Conservation (phyloP, 2,329 filamentous ascomycete species). For the Cordyceps cicadae region DNA sequence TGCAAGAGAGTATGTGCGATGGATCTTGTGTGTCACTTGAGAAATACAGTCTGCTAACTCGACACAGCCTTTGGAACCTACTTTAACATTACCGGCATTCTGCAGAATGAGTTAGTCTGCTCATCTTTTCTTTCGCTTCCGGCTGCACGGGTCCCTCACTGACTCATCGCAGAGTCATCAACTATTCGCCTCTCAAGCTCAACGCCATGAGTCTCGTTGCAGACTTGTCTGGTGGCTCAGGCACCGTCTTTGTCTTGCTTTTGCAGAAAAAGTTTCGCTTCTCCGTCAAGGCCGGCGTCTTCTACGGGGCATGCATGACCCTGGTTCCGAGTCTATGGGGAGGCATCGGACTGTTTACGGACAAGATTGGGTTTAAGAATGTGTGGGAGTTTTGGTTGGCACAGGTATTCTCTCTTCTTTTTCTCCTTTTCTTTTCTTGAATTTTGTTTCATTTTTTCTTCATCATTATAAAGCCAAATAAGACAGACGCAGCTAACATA, state of each 20-base stretch:
- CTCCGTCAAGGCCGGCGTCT: conserved; percentile 17
- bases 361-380: conserved; percentile 16
- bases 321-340: conserved; percentile 16
- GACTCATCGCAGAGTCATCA: conserved; percentile 11
- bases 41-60: not conserved
- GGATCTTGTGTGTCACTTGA: not conserved
- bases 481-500: not conserved
- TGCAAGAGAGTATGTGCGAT: conserved; percentile 15
- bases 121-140: not conserved
- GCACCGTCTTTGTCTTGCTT: conserved; percentile 14
- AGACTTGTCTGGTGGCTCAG: conserved; percentile 15
- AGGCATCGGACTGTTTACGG: conserved; percentile 16
- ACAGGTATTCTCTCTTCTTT: not conserved
- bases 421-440: too few relatives aligned
- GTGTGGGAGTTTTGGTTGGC: conserved; percentile 16
- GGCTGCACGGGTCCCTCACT: not conserved
- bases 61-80: conserved; percentile 15
- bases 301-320: conserved; percentile 17
- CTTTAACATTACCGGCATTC: conserved; percentile 15
- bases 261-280: conserved; percentile 17
- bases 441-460: too few relatives aligned
- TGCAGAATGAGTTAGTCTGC: conserved; percentile 15
- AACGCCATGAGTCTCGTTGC: conserved; percentile 16
- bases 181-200: conserved; percentile 16
- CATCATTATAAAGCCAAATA: too few relatives aligned